Evolutionary conservation across 2,329 filamentous ascomycete species (phyloP), one percentile per base, ranked within the genome.

Genomic region (Gyromitra esculenta): DNA sequence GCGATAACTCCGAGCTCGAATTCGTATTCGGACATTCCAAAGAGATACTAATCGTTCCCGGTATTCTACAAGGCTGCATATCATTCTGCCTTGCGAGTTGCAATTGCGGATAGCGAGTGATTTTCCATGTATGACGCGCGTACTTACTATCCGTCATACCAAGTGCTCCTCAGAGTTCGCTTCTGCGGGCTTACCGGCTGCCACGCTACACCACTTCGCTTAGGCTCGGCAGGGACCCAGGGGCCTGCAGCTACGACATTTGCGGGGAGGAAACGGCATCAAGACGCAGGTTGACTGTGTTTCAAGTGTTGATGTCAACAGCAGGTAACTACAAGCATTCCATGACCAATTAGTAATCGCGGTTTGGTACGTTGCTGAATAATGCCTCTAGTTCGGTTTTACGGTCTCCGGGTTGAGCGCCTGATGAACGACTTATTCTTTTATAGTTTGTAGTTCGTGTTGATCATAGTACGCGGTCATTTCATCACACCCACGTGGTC

Each of bases 111-210:
- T 52, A 8, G 52, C 52, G 52, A 56, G 52, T 56, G 52, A 56
- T 56, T 56, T 56, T 15, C 25, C 52, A 56, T 56, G 52, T 56
- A 35, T 56, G 52, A 56, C 52, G 52, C 52, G 48, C 48, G 48
- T 52, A 56, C 52, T 35, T 9, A 31, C 4, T 9, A 15, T 31
- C 52, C 7, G 52, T 35, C 25, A 8, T 56, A 9, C 52, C 52
- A 21, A 21, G 9, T 15, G 52, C n/a, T 7, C 48, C 48, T 52
- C n/a, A 21, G 48, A 52, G 15, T 9, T 52, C 48, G 48, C 48
- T 52, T 8, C 15, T 18, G 18, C 9, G 9, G 15, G 9, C 41
- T 11, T 7, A 45, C 41, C 7, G 25, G 25, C 25, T 45, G 41
- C 41, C 41, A 45, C 6, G 25, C 25, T 3, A 31, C 25, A 31